Conservation (phyloP, 2,329 filamentous ascomycete species). For the Lecanicillium sp. region DNA sequence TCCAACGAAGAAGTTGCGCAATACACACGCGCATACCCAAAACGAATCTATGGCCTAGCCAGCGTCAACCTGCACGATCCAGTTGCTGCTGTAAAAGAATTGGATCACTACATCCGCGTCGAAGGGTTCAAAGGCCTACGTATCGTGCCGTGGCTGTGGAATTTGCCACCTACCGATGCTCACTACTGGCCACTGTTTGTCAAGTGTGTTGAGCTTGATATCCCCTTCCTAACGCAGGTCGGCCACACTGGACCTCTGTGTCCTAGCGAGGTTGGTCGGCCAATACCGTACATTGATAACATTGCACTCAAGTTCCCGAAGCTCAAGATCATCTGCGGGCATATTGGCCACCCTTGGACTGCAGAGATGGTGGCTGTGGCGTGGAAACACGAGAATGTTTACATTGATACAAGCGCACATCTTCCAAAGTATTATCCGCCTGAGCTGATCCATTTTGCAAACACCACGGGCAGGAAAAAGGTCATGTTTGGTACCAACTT, state of each 20-base stretch:
- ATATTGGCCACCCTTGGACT: slow-evolving; percentile 10
- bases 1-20: slow-evolving; percentile 10
- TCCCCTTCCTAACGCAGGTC: slow-evolving; percentile 10
- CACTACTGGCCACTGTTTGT: slow-evolving; percentile 11
- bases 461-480: slow-evolving; percentile 9
- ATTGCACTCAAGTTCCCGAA: slow-evolving; percentile 10
- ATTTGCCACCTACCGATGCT: slow-evolving; percentile 7
- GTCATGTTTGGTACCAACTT: slow-evolving; percentile 12
- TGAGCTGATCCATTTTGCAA: slow-evolving; percentile 9
- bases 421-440: slow-evolving; percentile 9
- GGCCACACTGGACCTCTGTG: slow-evolving; percentile 10
- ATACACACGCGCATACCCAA: slow-evolving; percentile 10
- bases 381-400: slow-evolving; percentile 11
- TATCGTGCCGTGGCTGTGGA: slow-evolving; percentile 11
- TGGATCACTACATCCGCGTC: slow-evolving; percentile 9
- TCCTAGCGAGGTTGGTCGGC: slow-evolving; percentile 10
- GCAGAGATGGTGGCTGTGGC: slow-evolving; percentile 9
- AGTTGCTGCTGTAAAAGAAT: slow-evolving; percentile 7
- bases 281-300: slow-evolving; percentile 10
- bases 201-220: slow-evolving; percentile 10
- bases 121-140: slow-evolving; percentile 10
- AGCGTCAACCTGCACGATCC: slow-evolving; percentile 9
- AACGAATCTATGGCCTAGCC: slow-evolving; percentile 9
- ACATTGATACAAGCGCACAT: slow-evolving; percentile 10
- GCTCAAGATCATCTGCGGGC: slow-evolving; percentile 10